Base-by-base conservation (phyloP, 2,329 filamentous ascomycete species). In the Trichoderma sp. region DNA sequence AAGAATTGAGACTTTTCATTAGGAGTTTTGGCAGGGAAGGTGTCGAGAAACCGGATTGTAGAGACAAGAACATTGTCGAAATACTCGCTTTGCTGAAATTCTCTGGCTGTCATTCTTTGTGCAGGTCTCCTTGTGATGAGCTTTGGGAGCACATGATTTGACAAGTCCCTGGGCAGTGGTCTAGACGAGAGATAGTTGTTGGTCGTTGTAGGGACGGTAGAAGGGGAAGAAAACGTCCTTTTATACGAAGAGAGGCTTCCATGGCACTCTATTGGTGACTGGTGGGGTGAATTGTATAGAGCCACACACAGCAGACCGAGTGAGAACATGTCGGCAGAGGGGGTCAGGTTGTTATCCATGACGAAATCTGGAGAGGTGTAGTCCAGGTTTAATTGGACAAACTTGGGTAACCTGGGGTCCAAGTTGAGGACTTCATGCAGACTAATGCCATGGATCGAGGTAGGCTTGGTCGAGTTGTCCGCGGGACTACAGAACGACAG, bases 41-140 rank as follows among this genome's bases (percentile, higher is more conserved):
- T 88, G 76, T 99, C 96, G 30, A 99, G 85, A 78, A 99, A 99
- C 13, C 96, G 93, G 73, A 99, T 97, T 0, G 96, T 98, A 0
- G 95, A 97, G 26, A 99, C 94, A 5, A 99, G 86, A 59, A 98
- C 93, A 77, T 98, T 99, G 82, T 99, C 94, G 79, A 99, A 99
- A 79, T 97, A 99, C 75, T 93, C 91, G 77, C 94, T 97, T 80
- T 98, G 90, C 79, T 99, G 96, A 76, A 99, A 98, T 76, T 97
- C 95, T 68, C 89, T 90, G 5, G 95, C 94, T 30, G 91, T 94
- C 84, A 98, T 88, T 58, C 96, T 89, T 79, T 97, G 93, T 3
- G 94, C 94, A 3, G 96, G 94, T 70, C 94, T 87, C 74, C 96
- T 88, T 0, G 95, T 96, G 71, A 99, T 95, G 58, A 99, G 87